Percentiles rank a stretch among this genome's conserved stretches.
Evolutionary conservation across 305 asterid species (phyloP).

Genomic region (Ilex paraguariensis): DNA sequence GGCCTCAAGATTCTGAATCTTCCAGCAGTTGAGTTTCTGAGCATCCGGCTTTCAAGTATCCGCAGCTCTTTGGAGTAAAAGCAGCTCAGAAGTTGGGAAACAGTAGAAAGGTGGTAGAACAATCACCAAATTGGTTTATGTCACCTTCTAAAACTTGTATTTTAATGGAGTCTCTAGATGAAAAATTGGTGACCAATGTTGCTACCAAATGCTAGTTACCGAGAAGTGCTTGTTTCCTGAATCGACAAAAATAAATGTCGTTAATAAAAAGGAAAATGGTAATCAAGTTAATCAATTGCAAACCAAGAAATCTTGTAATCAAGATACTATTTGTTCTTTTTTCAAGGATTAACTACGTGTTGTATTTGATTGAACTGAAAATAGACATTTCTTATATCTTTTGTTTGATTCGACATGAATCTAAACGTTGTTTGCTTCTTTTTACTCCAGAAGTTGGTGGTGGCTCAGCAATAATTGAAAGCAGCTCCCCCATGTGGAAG

Average conservation of each 20-base stretch:
- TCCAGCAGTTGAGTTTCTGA: constrained; percentile 38
- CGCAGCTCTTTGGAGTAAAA: constrained; percentile 61
- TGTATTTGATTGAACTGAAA: neutral
- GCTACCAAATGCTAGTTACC: constrained; percentile 18
- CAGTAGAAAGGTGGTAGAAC: constrained; percentile 39
- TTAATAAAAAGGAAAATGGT: constrained; percentile 14
- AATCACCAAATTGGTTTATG: constrained; percentile 59
- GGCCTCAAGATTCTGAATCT: constrained; percentile 55
- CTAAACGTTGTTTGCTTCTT: neutral
- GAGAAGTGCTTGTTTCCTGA: constrained; percentile 10
- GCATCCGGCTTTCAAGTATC: constrained; percentile 40
- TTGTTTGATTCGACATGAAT: neutral
- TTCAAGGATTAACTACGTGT: neutral
- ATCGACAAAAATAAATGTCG: constrained; percentile 14
- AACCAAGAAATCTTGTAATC: constrained; percentile 18
- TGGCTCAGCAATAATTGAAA: constrained; percentile 32
- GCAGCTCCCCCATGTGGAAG: constrained; percentile 55
- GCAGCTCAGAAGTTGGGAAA: constrained; percentile 27
- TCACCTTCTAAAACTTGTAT: constrained; percentile 93
- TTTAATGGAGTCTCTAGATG: constrained; percentile 66
- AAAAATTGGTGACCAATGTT: constrained; percentile 18
- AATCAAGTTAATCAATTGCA: constrained; percentile 18
- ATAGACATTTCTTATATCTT: neutral
- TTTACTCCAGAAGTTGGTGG: constrained; percentile 27
- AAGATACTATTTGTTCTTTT: constrained; percentile 20